Conservation (phyloP, 208 protist genomes). For the Crithidia expoeki region DNA sequence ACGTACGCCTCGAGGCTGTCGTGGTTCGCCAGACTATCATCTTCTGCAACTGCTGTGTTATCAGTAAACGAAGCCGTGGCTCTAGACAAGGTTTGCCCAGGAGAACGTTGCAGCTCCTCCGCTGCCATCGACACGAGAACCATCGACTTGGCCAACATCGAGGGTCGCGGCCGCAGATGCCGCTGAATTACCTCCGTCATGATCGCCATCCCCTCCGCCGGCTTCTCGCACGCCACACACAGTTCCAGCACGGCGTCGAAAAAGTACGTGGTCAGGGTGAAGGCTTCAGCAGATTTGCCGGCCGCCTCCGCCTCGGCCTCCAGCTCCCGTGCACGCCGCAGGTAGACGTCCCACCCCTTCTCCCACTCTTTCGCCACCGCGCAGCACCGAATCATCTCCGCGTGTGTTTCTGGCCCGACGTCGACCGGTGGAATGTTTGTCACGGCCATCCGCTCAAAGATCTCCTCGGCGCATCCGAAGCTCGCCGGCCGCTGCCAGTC, state of each 20-base stretch:
- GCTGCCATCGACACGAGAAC: constrained; percentile 62
- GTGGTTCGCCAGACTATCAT: neutral
- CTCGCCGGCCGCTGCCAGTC: constrained; percentile 56
- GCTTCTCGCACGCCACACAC: constrained; percentile 66
- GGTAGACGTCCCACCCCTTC: constrained; percentile 82
- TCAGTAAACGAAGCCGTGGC: neutral
- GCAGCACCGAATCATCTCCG: constrained; percentile 92
- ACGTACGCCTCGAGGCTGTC: constrained; percentile 21
- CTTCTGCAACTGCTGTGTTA: neutral
- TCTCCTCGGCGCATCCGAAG: constrained; percentile 78
- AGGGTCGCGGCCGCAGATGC: constrained; percentile 60
- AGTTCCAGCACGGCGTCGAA: constrained; percentile 85
- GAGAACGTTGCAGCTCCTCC: constrained; percentile 36
- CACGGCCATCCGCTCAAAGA: constrained; percentile 89
- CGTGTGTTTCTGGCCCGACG: constrained; percentile 83
- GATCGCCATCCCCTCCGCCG: constrained; percentile 59
- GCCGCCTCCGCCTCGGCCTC: constrained; percentile 52
- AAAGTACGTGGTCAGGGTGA: constrained; percentile 74
- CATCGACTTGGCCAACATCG: constrained; percentile 82
- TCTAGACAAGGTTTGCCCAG: neutral
- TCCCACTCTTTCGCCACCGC: constrained; percentile 78
- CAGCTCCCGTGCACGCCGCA: constrained; percentile 74
- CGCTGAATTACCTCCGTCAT: constrained; percentile 77
- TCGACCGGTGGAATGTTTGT: constrained; percentile 91
- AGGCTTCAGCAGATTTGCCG: constrained; percentile 29